Evolutionary conservation across 2,329 filamentous ascomycete genomes (phyloP), one percentile per base, ranked within the genome.

Genomic region (Clonostachys chloroleuca): DNA sequence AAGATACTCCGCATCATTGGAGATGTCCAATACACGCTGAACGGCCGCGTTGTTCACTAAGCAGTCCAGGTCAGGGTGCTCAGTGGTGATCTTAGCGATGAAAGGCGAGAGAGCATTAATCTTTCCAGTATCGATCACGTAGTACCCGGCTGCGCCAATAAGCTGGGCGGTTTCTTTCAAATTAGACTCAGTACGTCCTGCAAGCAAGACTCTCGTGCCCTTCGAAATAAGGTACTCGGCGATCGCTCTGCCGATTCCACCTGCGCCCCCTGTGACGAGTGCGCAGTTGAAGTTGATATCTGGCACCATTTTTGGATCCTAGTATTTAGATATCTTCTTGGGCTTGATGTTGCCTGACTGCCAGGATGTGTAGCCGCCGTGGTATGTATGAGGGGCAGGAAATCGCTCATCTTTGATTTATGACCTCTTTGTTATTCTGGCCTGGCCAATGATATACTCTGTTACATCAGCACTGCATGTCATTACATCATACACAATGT

Each of bases 41-140:
- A 82, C 74, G 3, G 78, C 78, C 0, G 78, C 78, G 47, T 83
- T 82, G 62, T 82, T 83, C 56, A 83, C 64, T 1, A 83, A 56
- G 52, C 77, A 82, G 59, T 83, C 78, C 3, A 82, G 57, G 2
- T 61, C 59, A 1, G 58, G 76, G 53, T 82, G 73, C 6, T 79
- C 70, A 3, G 50, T 52, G 4, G 66, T 71, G 40, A 82, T 56
- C 14, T 65, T 66, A 40, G 67, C 48, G 46, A 75, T 61, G 50
- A 81, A 80, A 0, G 45, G 40, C 0, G 73, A 64, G 9, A 80
- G 73, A 2, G 63, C 56, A 0, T 59, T 45, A 1, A 69, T 67
- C 5, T 73, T 61, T 45, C 77, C 72, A 0, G 74, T 78, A 55
- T 83, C 78, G 1, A 73, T 55, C 1, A 72, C 67, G 50, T 80